These are phyloP conservation scores for Actinidia polygama DNA, from an alignment of 179 eudicot species.

Conservation along the genomic window DNA sequence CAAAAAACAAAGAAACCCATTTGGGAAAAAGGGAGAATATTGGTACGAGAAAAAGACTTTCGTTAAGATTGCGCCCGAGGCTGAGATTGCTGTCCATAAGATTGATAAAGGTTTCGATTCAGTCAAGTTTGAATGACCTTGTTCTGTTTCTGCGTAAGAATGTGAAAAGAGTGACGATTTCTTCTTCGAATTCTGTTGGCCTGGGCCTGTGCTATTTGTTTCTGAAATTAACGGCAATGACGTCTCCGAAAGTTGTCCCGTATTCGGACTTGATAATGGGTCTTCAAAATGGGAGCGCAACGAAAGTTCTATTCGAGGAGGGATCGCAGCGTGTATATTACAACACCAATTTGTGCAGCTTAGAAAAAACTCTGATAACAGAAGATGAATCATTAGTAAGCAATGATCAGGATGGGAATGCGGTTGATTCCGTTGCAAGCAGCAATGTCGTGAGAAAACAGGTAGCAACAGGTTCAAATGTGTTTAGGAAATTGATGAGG, in stretches of 20 bases:
- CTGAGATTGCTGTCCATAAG: constrained; percentile 56
- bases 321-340: constrained; percentile 86
- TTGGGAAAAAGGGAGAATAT: constrained; percentile 36
- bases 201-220: constrained; percentile 75
- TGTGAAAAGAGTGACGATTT: constrained; percentile 53
- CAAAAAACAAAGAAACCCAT: constrained; percentile 37
- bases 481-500: constrained; percentile 31
- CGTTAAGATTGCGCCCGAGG: constrained; percentile 69
- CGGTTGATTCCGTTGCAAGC: constrained; percentile 27
- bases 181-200: constrained; percentile 53
- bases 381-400: constrained; percentile 31
- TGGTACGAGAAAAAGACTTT: constrained; percentile 53
- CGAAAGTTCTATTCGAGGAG: constrained; percentile 83
- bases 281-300: constrained; percentile 69
- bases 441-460: constrained; percentile 23
- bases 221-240: constrained; percentile 67
- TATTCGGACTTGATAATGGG: constrained; percentile 80
- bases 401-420: constrained; percentile 30
- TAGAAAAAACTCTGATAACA: constrained; percentile 31
- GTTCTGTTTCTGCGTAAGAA: constrained; percentile 74
- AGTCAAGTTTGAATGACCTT: constrained; percentile 57
- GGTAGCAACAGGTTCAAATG: constrained; percentile 19
- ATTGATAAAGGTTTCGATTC: constrained; percentile 53
- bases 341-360: constrained; percentile 38
- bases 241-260: constrained; percentile 75